Base-by-base conservation (phyloP, 1,139 yeast species). In the Keqinozyma sinolaborantium region DNA sequence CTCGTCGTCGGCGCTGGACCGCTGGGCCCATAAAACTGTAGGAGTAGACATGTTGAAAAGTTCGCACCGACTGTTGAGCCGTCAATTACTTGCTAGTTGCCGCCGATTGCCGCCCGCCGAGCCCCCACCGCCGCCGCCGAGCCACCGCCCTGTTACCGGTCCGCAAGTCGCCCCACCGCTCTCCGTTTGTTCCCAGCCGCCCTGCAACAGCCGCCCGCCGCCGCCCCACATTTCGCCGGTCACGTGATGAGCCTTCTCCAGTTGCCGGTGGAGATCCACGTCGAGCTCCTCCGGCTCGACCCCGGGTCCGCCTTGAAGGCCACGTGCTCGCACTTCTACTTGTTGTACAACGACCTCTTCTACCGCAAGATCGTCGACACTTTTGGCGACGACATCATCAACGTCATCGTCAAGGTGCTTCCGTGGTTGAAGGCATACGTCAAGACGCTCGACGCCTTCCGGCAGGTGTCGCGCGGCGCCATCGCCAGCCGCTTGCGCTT, bases 11-110 rank as follows among this genome's bases (percentile, higher is more conserved):
- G 71, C 81, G 52, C 71, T 79, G 31, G 96, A 87, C 63, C 98
- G 85, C 67, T 92, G 98, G 14, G 98, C 97, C 98, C 98, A 92
- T 55, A 76, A 70, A 31, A 87, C 94, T 30, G 50, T 51, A 31
- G 65, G 65, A 30, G 41, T 30, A 31, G 33, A 5, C 9, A 15
- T n/a, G 27, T 19, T 10, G 11, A 16, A 16, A 12, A 15, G 20
- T 13, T 27, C 23, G 29, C 28, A 24, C n/a, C n/a, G n/a, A n/a
- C n/a, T n/a, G n/a, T n/a, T n/a, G n/a, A n/a, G n/a, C n/a, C n/a
- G n/a, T n/a, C n/a, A n/a, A n/a, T n/a, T n/a, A n/a, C n/a, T n/a
- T n/a, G n/a, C n/a, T n/a, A n/a, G n/a, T n/a, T n/a, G n/a, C n/a
- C n/a, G n/a, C n/a, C n/a, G n/a, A n/a, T n/a, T n/a, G n/a, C n/a